phyloP scores from a whole-genome alignment of 1,284 basidiomycete genomes.

The Tylopilus sp. region DNA sequence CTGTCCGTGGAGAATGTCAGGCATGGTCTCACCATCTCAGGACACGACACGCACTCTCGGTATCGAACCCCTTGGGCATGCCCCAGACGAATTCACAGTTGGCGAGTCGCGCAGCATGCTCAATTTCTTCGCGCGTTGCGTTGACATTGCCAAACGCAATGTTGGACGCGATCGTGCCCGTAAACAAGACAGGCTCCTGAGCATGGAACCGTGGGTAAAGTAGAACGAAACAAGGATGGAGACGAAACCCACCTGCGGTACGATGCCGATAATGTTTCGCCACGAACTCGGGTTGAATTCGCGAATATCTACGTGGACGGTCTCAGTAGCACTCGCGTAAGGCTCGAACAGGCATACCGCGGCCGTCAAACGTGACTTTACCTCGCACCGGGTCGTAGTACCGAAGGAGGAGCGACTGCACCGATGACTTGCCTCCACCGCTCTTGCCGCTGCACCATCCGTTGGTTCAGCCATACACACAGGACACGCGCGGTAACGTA shows the following conservation, averaged over 20 bases:
- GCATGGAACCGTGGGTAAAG: neutral
- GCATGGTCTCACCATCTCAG: neutral
- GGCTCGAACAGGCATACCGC: conserved; percentile 50
- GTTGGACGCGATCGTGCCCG: conserved; percentile 89
- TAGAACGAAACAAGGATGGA: rapidly evolving
- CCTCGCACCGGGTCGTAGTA: conserved; percentile 92
- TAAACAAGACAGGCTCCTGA: conserved; percentile 74
- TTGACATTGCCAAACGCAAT: conserved; percentile 83
- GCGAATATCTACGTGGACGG: conserved; percentile 60
- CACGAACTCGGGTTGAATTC: conserved; percentile 82
- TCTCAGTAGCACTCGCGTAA: conserved; percentile 2
- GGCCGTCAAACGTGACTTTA: conserved; percentile 79
- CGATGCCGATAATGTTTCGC: conserved; percentile 83
- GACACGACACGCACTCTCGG: conserved; percentile 47
- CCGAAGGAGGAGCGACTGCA: conserved; percentile 83
- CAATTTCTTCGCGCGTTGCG: conserved; percentile 79
- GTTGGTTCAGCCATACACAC: neutral
- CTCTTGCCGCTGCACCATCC: conserved; percentile 65
- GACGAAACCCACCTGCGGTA: conserved; percentile 61
- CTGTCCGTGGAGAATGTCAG: conserved; percentile 36
- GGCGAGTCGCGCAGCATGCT: conserved; percentile 82
- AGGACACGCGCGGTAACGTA: conserved; percentile 38
- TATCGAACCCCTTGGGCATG: conserved; percentile 83
- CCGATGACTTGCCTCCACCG: conserved; percentile 88
- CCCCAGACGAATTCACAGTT: conserved; percentile 96